These are phyloP conservation scores for Syncephalastrum sp. DNA, from an alignment of 371 early-diverging fungal genomes.

Conservation along the genomic window DNA sequence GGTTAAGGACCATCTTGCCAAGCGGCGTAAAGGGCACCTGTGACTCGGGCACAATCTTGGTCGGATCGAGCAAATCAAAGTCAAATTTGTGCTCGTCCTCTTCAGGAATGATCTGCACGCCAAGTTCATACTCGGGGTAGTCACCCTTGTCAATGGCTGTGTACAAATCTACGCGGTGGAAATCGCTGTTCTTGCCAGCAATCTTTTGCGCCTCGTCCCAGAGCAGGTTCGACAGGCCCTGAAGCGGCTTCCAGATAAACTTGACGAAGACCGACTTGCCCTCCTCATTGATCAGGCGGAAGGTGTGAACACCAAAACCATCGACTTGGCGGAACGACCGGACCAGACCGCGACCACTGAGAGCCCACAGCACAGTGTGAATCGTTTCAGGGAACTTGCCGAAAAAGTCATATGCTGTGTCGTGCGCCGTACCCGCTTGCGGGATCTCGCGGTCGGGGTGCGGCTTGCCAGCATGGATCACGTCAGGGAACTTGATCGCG, in stretches of 20 bases:
- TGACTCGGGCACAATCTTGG: constrained; percentile 56
- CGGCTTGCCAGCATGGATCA: constrained; percentile 51
- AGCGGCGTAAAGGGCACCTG: constrained; percentile 40
- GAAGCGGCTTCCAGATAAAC: constrained; percentile 53
- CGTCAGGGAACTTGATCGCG: constrained; percentile 49
- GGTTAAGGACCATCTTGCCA: constrained; percentile 52
- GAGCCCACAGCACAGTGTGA: constrained; percentile 45
- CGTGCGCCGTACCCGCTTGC: constrained; percentile 51
- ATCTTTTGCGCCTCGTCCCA: constrained; percentile 55
- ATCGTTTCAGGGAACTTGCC: constrained; percentile 41
- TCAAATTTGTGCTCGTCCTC: constrained; percentile 42
- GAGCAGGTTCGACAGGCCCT: constrained; percentile 38
- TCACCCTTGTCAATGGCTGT: constrained; percentile 44
- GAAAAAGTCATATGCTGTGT: constrained; percentile 53
- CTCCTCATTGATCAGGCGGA: constrained; percentile 46
- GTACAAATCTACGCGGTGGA: constrained; percentile 47
- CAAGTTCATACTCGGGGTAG: constrained; percentile 51
- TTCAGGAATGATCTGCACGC: constrained; percentile 46
- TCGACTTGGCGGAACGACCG: constrained; percentile 38
- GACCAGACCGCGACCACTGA: constrained; percentile 50
- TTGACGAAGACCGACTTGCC: constrained; percentile 45
- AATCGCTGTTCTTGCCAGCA: constrained; percentile 51
- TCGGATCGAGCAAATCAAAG: constrained; percentile 54
- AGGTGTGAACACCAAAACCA: constrained; percentile 48
- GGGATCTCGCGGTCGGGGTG: constrained; percentile 49